Percentiles rank a stretch among this genome's conserved stretches.
Conservation (phyloP, 805 yeast species). For the Suhomyces xylopsoci region DNA sequence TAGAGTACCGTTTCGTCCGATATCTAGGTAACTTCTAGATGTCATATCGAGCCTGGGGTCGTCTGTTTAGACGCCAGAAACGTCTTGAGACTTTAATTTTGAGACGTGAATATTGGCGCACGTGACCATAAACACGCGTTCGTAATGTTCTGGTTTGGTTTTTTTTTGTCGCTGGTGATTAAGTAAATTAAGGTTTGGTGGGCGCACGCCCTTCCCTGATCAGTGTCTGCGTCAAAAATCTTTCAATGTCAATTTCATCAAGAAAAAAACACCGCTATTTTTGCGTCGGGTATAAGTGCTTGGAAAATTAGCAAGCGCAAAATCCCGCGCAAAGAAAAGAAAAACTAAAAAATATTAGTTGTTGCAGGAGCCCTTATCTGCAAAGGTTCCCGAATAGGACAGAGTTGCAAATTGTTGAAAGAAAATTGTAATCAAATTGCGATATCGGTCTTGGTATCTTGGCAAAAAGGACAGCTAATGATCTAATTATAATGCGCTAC, state of each 20-base stretch:
- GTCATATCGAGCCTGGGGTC: background rate
- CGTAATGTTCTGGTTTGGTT: background rate
- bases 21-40: background rate
- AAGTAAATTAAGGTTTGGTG: background rate
- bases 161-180: no score
- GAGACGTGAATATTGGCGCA: background rate
- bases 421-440: background rate
- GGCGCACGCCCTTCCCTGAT: background rate
- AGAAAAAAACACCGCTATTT: background rate
- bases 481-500: background rate
- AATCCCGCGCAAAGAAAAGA: background rate
- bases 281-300: background rate
- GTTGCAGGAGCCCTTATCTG: background rate
- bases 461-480: background rate
- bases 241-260: background rate
- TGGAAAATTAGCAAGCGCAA: background rate
- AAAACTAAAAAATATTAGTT: background rate
- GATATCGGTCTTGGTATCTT: background rate
- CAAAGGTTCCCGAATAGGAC: background rate
- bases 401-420: background rate
- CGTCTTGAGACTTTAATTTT: background rate
- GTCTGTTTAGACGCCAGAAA: background rate
- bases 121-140: background rate
- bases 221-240: background rate
- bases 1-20: background rate